These are phyloP conservation scores for Penicillium riverlandense DNA, from an alignment of 495 filamentous ascomycete species.

Conservation along the genomic window DNA sequence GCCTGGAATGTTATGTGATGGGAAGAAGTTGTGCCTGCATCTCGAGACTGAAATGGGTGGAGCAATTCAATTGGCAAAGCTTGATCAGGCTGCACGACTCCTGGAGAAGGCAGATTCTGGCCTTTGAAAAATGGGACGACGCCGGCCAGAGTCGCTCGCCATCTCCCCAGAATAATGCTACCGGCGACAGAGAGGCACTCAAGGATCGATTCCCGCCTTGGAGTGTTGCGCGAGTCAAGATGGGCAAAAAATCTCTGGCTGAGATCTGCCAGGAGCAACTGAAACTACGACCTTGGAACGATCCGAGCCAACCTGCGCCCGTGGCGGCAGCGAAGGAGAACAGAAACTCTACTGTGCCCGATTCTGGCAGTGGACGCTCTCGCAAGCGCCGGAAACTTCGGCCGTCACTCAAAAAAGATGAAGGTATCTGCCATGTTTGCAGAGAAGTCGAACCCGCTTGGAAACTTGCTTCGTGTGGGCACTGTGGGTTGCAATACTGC, in stretches of 20 bases:
- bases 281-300: constrained; percentile 57
- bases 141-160: too few relatives aligned
- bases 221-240: constrained; percentile 51
- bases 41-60: constrained; percentile 79
- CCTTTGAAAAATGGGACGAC: constrained; percentile 41
- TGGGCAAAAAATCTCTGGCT: constrained; percentile 69
- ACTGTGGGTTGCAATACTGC: constrained; percentile 69
- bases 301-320: constrained; percentile 40
- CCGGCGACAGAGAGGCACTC: constrained; percentile 40
- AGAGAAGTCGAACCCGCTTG: constrained; percentile 64
- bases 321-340: constrained; percentile 1
- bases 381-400: constrained; percentile 43
- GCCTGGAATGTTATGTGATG: constrained; percentile 94
- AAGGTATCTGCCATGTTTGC: constrained; percentile 71
- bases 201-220: constrained; percentile 48
- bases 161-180: background rate
- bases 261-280: constrained; percentile 88
- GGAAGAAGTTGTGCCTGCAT: constrained; percentile 85
- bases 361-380: constrained; percentile 29
- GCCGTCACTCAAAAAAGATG: constrained; percentile 32
- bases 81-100: constrained; percentile 70
- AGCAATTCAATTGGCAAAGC: constrained; percentile 81
- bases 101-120: constrained; percentile 72
- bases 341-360: constrained; percentile 4
- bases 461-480: constrained; percentile 72